Evolutionary conservation across 1,284 basidiomycete species (phyloP), one percentile per base, ranked within the genome.

Genomic region (Jaminaea rosea): DNA sequence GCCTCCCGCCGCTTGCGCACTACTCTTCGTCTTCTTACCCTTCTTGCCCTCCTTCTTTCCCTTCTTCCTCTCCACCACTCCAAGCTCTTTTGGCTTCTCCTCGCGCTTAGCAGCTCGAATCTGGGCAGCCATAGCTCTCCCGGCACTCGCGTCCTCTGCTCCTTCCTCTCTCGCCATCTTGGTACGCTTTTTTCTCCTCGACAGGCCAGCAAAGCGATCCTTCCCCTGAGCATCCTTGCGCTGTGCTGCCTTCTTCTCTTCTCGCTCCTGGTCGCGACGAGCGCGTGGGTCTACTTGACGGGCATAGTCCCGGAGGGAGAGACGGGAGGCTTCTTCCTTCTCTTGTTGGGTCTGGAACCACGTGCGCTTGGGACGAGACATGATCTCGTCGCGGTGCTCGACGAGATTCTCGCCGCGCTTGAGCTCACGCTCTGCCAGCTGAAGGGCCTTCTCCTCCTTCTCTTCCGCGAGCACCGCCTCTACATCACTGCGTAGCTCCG

Each of bases 331-430:
- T 52, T 80, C 77, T 76, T 58, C 50, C 55, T 88, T 97, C 63
- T 96, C 90, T 73, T 86, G 86, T 56, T 81, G 80, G 23, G 80
- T 83, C 76, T 97, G 93, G 82, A 99, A 99, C 94, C 94, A 99
- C 11, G 92, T 96, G 59, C 93, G 80, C 24, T 90, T 89, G 7
- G 94, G 94, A 46, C 93, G 80, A 28, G 87, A 84, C 74, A 85
- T 88, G 65, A 99, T 98, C 77, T 98, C 94, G n/a, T 82, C 83
- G 73, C 88, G 82, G 67, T 98, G 89, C 72, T 92, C 85, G 49
- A 97, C 83, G 81, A 98, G 84, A 74, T 99, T 99, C 75, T 94
- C 83, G 31, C 92, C 88, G 76, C 97, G 98, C 63, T 81, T 84
- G 19, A 98, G 70, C 75, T 98, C 88, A 90, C 97, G 96, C 75